Evolutionary conservation across 202 grass and related monocot genomes (phyloP), one percentile per base, ranked within the genome.

Genomic region (Bolboschoenoplectus hybrid): DNA sequence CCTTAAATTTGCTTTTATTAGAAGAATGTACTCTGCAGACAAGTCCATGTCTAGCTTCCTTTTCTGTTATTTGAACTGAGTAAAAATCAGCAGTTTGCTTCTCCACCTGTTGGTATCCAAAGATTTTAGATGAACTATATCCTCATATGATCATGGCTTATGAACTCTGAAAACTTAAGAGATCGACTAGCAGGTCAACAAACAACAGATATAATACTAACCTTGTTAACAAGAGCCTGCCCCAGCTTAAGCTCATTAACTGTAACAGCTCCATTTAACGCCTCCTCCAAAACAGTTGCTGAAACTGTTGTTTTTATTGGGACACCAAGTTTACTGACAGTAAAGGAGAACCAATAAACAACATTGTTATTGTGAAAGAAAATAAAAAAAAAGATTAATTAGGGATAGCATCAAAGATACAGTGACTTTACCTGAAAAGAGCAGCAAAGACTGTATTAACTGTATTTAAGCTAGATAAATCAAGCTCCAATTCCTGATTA

Each of bases 1-100:
- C 97, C 97, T 98, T 98, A 88, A 98, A 98, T 96, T 96, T 98
- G 72, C 97, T 98, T 94, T 96, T 98, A 89, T 88, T 50, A 91
- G 89, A 84, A 79, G 97, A 94, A 88, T 87, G 63, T 56, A 94
- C 93, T 87, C 96, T 93, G 80, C 96, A 98, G 73, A 94, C 96
- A 46, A 98, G 88, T 67, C 96, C 96, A 87, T 88, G 85, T 87
- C 84, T 86, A 44, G 92, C 91, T 87, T 95, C 96, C 84, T 85
- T 85, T 35, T 98, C 90, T 90, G 96, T 91, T 91, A 96, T 92
- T 81, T 94, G 89, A 64, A 98, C 91, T 3, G 93, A 94, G 87
- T 96, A 98, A 87, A 98, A 98, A 85, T 98, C 91, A 87, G 96
- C 96, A 85, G 93, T 89, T 85, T 98, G 96, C 64, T 96, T 98